These are phyloP conservation scores for Daldinia caldariorum DNA, from an alignment of 495 filamentous ascomycete species.

Conservation along the genomic window DNA sequence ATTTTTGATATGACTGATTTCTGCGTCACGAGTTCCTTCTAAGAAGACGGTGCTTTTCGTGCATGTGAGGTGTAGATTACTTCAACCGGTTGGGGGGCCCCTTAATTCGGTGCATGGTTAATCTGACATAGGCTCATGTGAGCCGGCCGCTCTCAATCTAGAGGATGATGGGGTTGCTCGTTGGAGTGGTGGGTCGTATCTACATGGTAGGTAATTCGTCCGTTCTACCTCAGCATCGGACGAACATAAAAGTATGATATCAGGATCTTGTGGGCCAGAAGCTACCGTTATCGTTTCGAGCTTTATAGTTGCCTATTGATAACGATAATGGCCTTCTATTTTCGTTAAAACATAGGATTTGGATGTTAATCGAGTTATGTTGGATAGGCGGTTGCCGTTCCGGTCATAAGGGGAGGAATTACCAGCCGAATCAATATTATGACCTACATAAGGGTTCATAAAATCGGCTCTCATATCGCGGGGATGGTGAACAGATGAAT, in stretches of 20 bases:
- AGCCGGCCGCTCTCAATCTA: not conserved
- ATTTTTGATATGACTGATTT: conserved; percentile 16
- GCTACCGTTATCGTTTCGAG: not conserved
- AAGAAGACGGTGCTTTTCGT: not conserved
- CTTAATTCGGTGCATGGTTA: conserved; percentile 4
- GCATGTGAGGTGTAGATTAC: conserved; percentile 1
- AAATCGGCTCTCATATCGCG: conserved; percentile 18
- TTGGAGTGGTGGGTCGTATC: conserved; percentile 11
- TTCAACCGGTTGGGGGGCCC: not conserved
- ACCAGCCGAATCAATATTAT: not conserved
- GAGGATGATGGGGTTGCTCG: not conserved
- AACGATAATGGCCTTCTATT: conserved; percentile 12
- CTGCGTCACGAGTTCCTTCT: conserved; percentile 21
- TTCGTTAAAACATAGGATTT: not conserved
- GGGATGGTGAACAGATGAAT: conserved; percentile 25
- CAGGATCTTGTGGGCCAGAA: conserved; percentile 5
- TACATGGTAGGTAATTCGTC: not conserved
- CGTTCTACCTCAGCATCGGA: not conserved
- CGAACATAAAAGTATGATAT: conserved; percentile 20
- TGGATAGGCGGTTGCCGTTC: not conserved
- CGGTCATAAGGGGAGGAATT: not conserved
- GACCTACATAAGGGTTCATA: not conserved
- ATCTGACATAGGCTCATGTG: conserved; percentile 7
- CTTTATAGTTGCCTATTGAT: conserved; percentile 1
- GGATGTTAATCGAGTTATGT: not conserved